Conservation (phyloP, 2,329 filamentous ascomycete genomes). For the Graphilbum sp. region DNA sequence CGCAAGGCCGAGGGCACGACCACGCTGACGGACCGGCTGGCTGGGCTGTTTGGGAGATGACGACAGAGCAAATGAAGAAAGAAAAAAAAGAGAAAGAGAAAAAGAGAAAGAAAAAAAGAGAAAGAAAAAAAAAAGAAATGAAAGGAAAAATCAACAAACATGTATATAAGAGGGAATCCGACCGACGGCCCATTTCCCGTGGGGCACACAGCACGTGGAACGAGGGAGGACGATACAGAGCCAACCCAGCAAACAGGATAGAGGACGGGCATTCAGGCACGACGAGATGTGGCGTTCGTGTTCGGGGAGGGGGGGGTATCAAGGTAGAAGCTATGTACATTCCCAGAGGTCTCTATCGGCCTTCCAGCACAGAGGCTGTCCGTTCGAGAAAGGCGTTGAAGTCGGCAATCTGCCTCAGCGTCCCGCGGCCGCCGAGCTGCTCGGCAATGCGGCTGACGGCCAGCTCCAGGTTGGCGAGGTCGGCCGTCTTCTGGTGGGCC, state of each 20-base stretch:
- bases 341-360: no score
- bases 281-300: no score
- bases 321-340: no score
- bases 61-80: background rate
- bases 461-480: constrained; percentile 40
- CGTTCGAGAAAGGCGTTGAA: constrained; percentile 50
- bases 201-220: no score
- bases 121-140: no score
- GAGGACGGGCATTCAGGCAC: no score
- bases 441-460: constrained; percentile 36
- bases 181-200: no score
- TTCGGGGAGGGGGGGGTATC: background rate
- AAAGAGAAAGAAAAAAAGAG: no score
- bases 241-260: no score
- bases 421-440: constrained; percentile 31
- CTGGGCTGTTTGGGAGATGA: constrained; percentile 16
- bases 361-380: constrained; percentile 38
- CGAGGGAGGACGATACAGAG: no score
- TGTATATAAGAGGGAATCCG: no score
- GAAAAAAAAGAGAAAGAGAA: background rate
- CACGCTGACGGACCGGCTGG: constrained; percentile 24
- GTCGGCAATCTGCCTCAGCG: constrained; percentile 38
- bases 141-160: no score
- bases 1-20: constrained; percentile 39
- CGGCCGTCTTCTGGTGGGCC: constrained; percentile 29